A percentile compares a stretch with the other conserved stretches of the same genome.
phyloP scores from a whole-genome alignment of 345 rosid species.

The Pelargonium nanum region DNA sequence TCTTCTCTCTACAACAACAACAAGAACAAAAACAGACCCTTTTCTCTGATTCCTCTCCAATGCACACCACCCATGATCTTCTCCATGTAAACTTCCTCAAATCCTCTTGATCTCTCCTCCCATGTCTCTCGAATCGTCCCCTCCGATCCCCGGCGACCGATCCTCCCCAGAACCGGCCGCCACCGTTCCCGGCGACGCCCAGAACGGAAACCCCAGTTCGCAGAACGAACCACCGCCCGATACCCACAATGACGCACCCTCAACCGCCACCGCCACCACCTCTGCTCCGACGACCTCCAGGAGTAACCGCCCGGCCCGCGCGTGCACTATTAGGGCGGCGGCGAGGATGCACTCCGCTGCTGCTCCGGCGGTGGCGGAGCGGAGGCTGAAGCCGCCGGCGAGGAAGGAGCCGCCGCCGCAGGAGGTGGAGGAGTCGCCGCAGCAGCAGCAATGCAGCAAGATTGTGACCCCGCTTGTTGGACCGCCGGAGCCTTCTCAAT shows the following conservation, averaged over 20 bases:
- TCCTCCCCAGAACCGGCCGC: conserved; percentile 19
- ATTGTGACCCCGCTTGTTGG: conserved; percentile 71
- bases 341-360: conserved; percentile 60
- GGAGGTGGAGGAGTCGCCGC: conserved; percentile 24
- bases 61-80: conserved; percentile 23
- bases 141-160: conserved; percentile 37
- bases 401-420: conserved; percentile 37
- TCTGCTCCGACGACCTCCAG: conserved; percentile 28
- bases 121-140: conserved; percentile 46
- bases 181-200: conserved; percentile 16
- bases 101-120: conserved; percentile 36
- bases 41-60: conserved; percentile 1
- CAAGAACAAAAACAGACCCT: no score
- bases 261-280: conserved; percentile 8
- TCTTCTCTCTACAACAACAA: background rate
- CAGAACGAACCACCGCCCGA: conserved; percentile 14
- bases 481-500: conserved; percentile 68
- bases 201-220: conserved; percentile 18
- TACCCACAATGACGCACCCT: conserved; percentile 11
- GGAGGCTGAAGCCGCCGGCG: conserved; percentile 47
- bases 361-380: conserved; percentile 42
- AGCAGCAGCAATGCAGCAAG: conserved; percentile 37
- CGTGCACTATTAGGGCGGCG: conserved; percentile 81
- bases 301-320: conserved; percentile 87
- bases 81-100: conserved; percentile 24